Conservation (phyloP, 768 basidiomycete genomes). For the Lentinus tigrinus region DNA sequence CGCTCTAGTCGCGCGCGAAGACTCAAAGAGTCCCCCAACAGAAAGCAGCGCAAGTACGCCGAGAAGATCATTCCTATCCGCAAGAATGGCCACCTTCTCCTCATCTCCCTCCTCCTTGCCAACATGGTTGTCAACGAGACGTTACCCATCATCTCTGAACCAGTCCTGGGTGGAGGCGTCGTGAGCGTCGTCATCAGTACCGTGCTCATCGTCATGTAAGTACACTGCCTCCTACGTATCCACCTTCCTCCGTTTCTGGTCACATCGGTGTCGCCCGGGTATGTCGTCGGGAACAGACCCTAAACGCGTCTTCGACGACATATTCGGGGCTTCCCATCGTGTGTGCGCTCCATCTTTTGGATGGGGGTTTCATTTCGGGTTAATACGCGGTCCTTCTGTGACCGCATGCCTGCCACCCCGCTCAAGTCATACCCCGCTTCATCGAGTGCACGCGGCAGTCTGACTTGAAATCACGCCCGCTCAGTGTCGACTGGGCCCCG, state of each 20-base stretch:
- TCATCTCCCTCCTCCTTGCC: conserved; percentile 73
- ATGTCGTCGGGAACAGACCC: background rate
- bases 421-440: too few relatives aligned
- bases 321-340: background rate
- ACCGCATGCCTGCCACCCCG: background rate
- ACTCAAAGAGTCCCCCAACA: conserved; percentile 34
- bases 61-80: conserved; percentile 80
- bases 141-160: conserved; percentile 74
- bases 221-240: conserved; percentile 16
- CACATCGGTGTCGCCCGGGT: background rate
- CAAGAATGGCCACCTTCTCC: conserved; percentile 74
- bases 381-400: background rate
- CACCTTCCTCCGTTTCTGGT: background rate
- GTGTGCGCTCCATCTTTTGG: background rate
- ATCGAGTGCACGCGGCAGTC: too few relatives aligned
- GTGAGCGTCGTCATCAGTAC: conserved; percentile 75
- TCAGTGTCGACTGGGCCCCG: too few relatives aligned
- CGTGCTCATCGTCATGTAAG: conserved; percentile 79
- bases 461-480: too few relatives aligned
- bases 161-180: conserved; percentile 69
- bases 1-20: conserved; percentile 1
- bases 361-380: too few relatives aligned
- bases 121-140: conserved; percentile 91
- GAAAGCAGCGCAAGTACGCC: conserved; percentile 73
- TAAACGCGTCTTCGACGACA: background rate